These are phyloP conservation scores for Clarkia xantiana DNA, from an alignment of 345 rosid species.

Conservation along the genomic window DNA sequence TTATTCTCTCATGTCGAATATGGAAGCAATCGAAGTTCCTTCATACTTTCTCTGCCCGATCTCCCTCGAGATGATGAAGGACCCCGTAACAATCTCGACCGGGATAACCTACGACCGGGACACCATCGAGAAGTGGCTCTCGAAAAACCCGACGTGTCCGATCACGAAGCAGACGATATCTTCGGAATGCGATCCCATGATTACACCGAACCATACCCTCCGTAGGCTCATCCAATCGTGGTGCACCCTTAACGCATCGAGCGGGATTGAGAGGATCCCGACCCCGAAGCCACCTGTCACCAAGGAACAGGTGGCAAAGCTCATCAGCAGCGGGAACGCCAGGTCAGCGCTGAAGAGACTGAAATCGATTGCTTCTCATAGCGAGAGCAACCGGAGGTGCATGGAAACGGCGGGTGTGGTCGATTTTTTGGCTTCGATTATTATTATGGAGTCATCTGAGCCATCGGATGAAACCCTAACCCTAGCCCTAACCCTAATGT, in stretches of 20 bases:
- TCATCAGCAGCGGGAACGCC: slow-evolving; percentile 33
- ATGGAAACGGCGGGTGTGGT: slow-evolving; percentile 59
- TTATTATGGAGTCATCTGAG: slow-evolving; percentile 15
- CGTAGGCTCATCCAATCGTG: slow-evolving; percentile 82
- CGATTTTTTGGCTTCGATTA: slow-evolving; percentile 40
- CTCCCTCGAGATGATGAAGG: slow-evolving; percentile 27
- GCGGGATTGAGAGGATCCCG: slow-evolving; percentile 73
- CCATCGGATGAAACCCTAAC: no score
- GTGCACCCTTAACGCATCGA: slow-evolving; percentile 72
- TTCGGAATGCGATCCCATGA: slow-evolving; percentile 26
- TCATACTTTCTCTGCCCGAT: slow-evolving; percentile 24
- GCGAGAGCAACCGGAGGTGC: slow-evolving; percentile 45
- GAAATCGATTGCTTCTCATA: slow-evolving; percentile 38
- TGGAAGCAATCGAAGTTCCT: no score
- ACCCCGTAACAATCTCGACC: slow-evolving; percentile 21
- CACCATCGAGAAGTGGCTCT: slow-evolving; percentile 27
- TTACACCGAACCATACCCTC: slow-evolving; percentile 73
- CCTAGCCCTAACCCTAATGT: slow-evolving; percentile 42
- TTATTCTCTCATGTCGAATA: no score
- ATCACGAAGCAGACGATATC: slow-evolving; percentile 51
- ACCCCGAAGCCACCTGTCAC: slow-evolving; percentile 68
- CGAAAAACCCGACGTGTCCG: slow-evolving; percentile 11
- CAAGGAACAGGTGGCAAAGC: slow-evolving; percentile 43
- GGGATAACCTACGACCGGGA: slow-evolving; percentile 33
- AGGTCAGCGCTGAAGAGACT: slow-evolving; percentile 35